A percentile compares a stretch with the other conserved stretches of the same genome.
Conservation (phyloP, 805 yeast genomes). For the Candida parachauliodes region DNA sequence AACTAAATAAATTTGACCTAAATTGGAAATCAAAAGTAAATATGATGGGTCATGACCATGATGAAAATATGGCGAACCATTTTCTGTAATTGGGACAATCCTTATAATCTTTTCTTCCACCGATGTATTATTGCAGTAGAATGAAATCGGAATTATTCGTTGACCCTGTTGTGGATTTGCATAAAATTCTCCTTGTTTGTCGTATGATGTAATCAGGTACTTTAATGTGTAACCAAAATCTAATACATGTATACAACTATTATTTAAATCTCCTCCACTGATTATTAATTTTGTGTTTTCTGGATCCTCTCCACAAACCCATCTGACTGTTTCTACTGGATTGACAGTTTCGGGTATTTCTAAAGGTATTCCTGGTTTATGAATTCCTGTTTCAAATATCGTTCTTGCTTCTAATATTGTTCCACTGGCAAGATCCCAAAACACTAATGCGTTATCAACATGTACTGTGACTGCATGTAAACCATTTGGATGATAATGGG, state of each 20-base stretch:
- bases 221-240: slow-evolving; percentile 80
- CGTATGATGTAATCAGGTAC: slow-evolving; percentile 78
- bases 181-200: slow-evolving; percentile 76
- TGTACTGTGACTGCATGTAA: slow-evolving; percentile 77
- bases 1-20: slow-evolving; percentile 64
- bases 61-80: slow-evolving; percentile 65
- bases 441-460: slow-evolving; percentile 78
- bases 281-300: slow-evolving; percentile 73
- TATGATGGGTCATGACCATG: slow-evolving; percentile 78
- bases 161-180: slow-evolving; percentile 51
- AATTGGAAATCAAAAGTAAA: slow-evolving; percentile 53
- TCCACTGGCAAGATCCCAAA: slow-evolving; percentile 90
- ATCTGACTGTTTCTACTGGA: slow-evolving; percentile 52
- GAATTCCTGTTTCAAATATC: slow-evolving; percentile 60
- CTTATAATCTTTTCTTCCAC: slow-evolving; percentile 22
- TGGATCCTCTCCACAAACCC: slow-evolving; percentile 81
- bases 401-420: slow-evolving; percentile 71
- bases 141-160: slow-evolving; percentile 23
- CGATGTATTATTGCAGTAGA: slow-evolving; percentile 16
- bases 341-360: slow-evolving; percentile 24
- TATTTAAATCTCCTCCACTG: slow-evolving; percentile 58
- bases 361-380: slow-evolving; percentile 42
- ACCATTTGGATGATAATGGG: slow-evolving; percentile 92
- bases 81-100: slow-evolving; percentile 30
- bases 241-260: slow-evolving; percentile 42